Evolutionary conservation across 306 rosid species (phyloP).

Genomic region (Vicia faba): DNA sequence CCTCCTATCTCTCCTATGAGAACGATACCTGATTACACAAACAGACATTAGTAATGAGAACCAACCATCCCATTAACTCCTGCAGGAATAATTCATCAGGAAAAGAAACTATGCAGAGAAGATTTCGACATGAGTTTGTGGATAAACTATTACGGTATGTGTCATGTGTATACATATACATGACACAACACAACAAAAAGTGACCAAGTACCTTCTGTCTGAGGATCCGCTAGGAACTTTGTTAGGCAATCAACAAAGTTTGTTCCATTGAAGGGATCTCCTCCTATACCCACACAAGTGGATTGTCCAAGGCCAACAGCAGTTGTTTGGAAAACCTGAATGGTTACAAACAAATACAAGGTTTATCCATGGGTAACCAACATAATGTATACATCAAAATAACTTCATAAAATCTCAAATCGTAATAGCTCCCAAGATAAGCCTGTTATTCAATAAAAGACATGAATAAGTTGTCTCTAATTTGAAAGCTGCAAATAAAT

Average conservation of each 20-base stretch:
- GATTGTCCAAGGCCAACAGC: constrained; percentile 99
- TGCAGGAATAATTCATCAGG: constrained; percentile 11
- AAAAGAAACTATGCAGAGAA: constrained; percentile 32
- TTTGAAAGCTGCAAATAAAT: constrained; percentile 2
- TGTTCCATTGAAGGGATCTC: constrained; percentile 98
- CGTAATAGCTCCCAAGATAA: constrained; percentile 22
- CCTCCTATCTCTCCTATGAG: constrained; percentile 99
- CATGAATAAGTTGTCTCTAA: constrained; percentile 3
- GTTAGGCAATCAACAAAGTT: constrained; percentile 94
- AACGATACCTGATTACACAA: constrained; percentile 67
- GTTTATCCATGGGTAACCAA: constrained; percentile 34
- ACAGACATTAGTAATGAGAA: constrained; percentile 17
- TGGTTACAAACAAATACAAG: constrained; percentile 18
- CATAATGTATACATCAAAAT: constrained; percentile 23
- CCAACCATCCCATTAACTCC: constrained; percentile 15
- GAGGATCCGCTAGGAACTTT: constrained; percentile 84
- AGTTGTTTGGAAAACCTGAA: constrained; percentile 97
- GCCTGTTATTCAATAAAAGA: constrained; percentile 26
- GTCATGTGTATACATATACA: not conserved
- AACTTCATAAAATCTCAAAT: constrained; percentile 37
- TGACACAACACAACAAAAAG: constrained; percentile 26
- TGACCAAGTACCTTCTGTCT: constrained; percentile 75
- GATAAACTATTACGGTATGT: constrained; percentile 1
- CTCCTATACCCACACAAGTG: constrained; percentile 98
- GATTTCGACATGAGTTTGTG: not conserved